Evolutionary conservation across 1,284 basidiomycete genomes (phyloP).

Genomic region (Pseudozyma pruni): DNA sequence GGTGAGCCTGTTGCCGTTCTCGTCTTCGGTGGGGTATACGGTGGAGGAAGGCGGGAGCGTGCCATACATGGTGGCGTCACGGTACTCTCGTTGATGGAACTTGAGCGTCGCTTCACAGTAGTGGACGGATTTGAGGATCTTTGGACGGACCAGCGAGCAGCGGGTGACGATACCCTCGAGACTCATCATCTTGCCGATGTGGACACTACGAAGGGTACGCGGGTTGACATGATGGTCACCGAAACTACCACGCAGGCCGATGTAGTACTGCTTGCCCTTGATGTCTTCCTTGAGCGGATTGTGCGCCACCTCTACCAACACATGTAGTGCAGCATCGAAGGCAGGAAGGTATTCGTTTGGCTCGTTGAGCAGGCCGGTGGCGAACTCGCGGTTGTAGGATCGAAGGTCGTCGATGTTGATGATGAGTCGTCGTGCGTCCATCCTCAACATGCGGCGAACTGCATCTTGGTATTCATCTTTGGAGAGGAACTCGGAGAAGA

Average conservation of each 20-base stretch:
- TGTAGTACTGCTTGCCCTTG: conserved; percentile 75
- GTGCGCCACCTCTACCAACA: conserved; percentile 79
- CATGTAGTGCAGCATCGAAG: conserved; percentile 84
- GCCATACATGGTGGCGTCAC: conserved; percentile 91
- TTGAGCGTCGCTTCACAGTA: conserved; percentile 86
- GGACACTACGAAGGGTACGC: conserved; percentile 84
- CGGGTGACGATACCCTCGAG: conserved; percentile 98
- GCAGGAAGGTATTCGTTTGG: conserved; percentile 91
- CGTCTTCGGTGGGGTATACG: conserved; percentile 85
- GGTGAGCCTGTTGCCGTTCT: conserved; percentile 84
- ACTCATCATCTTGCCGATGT: conserved; percentile 95
- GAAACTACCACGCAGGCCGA: conserved; percentile 98
- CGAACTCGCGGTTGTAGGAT: conserved; percentile 81
- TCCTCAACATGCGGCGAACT: conserved; percentile 84
- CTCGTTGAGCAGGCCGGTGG: conserved; percentile 77
- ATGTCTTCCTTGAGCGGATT: conserved; percentile 86
- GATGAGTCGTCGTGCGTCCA: conserved; percentile 86
- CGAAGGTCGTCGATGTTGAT: conserved; percentile 97
- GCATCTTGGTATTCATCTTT: conserved; percentile 83
- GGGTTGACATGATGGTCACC: conserved; percentile 98
- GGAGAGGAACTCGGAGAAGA: conserved; percentile 85
- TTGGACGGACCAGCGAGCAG: conserved; percentile 95
- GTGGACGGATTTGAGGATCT: conserved; percentile 96
- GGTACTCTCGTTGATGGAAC: conserved; percentile 90
- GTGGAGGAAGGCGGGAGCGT: conserved; percentile 69